Conservation (phyloP, 1,139 yeast species). For the Kodamaea sp. region DNA sequence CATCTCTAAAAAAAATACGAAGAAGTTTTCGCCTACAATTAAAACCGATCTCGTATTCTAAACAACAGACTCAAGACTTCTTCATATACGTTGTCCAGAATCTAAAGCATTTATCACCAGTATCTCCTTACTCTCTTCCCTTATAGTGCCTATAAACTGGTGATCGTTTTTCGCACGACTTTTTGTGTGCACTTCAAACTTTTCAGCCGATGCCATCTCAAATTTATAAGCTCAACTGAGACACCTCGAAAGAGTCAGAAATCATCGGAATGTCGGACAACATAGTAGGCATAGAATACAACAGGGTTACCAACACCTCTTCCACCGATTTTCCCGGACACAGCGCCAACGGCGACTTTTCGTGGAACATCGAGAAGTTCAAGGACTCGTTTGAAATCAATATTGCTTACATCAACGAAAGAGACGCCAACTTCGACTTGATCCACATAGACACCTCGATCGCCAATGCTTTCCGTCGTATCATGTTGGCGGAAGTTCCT, state of each 20-base stretch:
- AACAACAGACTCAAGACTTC: too few species aligned
- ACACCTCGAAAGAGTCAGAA: neutral
- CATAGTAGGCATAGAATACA: constrained; percentile 85
- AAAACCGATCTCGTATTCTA: too few species aligned
- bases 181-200: constrained; percentile 5
- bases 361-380: constrained; percentile 87
- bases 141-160: too few species aligned
- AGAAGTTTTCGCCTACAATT: too few species aligned
- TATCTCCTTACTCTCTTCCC: too few species aligned
- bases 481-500: constrained; percentile 96
- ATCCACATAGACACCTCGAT: constrained; percentile 86
- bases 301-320: constrained; percentile 84
- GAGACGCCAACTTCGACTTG: constrained; percentile 84
- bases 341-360: constrained; percentile 57
- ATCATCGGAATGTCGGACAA: constrained; percentile 42
- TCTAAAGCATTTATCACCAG: too few species aligned
- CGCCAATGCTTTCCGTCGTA: constrained; percentile 95
- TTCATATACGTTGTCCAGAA: too few species aligned
- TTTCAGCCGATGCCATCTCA: constrained; percentile 12
- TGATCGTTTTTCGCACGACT: too few species aligned
- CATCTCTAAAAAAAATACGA: too few species aligned
- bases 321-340: constrained; percentile 92
- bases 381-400: constrained; percentile 68
- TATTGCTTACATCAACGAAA: constrained; percentile 62
- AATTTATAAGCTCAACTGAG: constrained; percentile 1